These are phyloP conservation scores for Lepidium sativum DNA, from an alignment of 345 rosid species.

Conservation along the genomic window DNA sequence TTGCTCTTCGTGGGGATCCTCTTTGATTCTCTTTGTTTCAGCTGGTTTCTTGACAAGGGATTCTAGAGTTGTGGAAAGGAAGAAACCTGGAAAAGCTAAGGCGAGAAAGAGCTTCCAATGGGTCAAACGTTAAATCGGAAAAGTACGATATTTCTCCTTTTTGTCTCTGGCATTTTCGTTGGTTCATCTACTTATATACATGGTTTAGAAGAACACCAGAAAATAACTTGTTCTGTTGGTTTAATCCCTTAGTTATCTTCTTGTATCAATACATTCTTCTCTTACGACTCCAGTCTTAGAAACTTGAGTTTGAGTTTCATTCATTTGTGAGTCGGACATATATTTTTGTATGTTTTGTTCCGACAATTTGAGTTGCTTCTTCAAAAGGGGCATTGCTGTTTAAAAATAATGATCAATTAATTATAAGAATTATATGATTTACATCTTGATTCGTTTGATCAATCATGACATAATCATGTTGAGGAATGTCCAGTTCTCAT, in stretches of 20 bases:
- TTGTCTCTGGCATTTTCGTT: background rate
- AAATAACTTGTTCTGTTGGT: constrained; percentile 17
- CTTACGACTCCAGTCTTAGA: constrained; percentile 1
- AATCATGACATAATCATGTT: background rate
- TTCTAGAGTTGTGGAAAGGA: constrained; percentile 90
- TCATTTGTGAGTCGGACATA: constrained; percentile 12
- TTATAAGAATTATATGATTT: background rate
- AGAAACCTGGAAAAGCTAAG: constrained; percentile 94
- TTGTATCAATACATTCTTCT: constrained; percentile 16
- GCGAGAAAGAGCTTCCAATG: constrained; percentile 99
- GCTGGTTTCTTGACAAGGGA: constrained; percentile 94
- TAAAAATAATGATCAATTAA: background rate
- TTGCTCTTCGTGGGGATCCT: background rate
- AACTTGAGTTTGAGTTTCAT: constrained; percentile 7
- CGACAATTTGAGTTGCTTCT: background rate
- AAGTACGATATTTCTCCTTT: background rate
- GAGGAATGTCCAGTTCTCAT: background rate
- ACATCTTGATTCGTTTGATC: background rate
- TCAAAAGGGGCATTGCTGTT: background rate
- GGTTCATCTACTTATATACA: constrained; percentile 4
- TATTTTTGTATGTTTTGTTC: constrained; percentile 16
- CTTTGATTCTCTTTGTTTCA: constrained; percentile 22
- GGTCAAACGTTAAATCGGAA: constrained; percentile 80
- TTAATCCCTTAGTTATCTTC: background rate
- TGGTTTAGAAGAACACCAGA: constrained; percentile 11